Evolutionary conservation across 768 basidiomycete species (phyloP).

Genomic region (Suillus hirtellus): DNA sequence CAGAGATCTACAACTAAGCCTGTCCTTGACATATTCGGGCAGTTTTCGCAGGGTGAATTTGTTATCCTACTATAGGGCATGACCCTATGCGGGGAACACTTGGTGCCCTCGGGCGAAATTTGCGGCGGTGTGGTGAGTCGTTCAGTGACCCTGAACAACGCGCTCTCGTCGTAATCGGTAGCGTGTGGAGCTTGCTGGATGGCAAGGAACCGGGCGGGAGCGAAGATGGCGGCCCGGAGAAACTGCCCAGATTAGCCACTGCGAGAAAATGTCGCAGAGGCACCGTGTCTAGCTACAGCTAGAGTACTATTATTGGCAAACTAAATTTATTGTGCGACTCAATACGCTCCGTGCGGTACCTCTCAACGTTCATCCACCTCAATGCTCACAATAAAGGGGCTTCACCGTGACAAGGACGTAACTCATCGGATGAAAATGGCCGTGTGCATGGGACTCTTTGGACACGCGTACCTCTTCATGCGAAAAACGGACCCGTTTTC

Average conservation of each 20-base stretch:
- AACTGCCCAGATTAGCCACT: background rate
- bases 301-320: background rate
- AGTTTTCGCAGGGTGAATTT: background rate
- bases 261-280: background rate
- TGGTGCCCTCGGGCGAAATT: background rate
- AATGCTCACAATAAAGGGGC: background rate
- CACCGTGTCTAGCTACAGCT: background rate
- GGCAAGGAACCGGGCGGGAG: background rate
- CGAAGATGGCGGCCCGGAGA: background rate
- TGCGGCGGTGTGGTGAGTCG: background rate
- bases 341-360: background rate
- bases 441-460: background rate
- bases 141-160: background rate
- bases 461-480: background rate
- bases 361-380: background rate
- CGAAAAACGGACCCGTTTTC: constrained; percentile 2
- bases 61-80: background rate
- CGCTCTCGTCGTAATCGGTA: background rate
- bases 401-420: background rate
- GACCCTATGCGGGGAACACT: background rate
- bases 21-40: background rate
- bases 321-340: background rate
- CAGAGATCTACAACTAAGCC: background rate
- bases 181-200: background rate
- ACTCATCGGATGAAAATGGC: background rate